Evolutionary conservation across 768 basidiomycete species (phyloP).

Genomic region (Mycena rebaudengoi): DNA sequence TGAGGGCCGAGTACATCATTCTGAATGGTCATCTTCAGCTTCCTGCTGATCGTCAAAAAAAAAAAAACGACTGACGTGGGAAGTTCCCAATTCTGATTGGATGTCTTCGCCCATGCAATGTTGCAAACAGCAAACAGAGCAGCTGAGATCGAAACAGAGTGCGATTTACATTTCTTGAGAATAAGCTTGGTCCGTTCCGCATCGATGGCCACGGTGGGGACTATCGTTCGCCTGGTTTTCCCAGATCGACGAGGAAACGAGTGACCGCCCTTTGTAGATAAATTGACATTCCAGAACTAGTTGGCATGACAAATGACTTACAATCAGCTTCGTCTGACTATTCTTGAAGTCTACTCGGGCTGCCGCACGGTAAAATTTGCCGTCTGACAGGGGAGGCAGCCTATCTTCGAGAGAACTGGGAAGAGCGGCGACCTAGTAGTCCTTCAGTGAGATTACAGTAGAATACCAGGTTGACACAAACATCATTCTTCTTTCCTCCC

Average conservation of each 20-base stretch:
- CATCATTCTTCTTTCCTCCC: slow-evolving; percentile 29
- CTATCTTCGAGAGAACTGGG: slow-evolving; percentile 60
- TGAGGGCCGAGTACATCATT: slow-evolving; percentile 89
- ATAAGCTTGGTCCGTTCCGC: slow-evolving; percentile 65
- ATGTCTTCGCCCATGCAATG: slow-evolving; percentile 72
- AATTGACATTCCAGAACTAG: not conserved
- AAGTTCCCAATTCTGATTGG: slow-evolving; percentile 51
- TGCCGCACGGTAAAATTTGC: slow-evolving; percentile 53
- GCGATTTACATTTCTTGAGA: slow-evolving; percentile 72
- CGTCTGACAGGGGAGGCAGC: slow-evolving; percentile 43
- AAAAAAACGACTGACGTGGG: slow-evolving; percentile 54
- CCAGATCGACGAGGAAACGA: slow-evolving; percentile 63
- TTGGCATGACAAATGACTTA: slow-evolving; percentile 35
- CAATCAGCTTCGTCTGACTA: slow-evolving; percentile 65
- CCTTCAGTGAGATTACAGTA: not conserved
- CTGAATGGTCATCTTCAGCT: slow-evolving; percentile 39
- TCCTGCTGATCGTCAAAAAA: no score
- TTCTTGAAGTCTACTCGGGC: slow-evolving; percentile 64
- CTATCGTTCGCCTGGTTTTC: slow-evolving; percentile 64
- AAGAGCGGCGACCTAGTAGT: slow-evolving; percentile 26
- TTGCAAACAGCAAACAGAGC: slow-evolving; percentile 77
- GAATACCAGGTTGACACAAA: slow-evolving; percentile 10
- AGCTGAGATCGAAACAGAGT: slow-evolving; percentile 79
- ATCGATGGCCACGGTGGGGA: slow-evolving; percentile 72
- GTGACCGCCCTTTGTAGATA: slow-evolving; percentile 71